These are phyloP conservation scores for Dactylellina sp. DNA, from an alignment of 2,329 filamentous ascomycete genomes.

Conservation along the genomic window DNA sequence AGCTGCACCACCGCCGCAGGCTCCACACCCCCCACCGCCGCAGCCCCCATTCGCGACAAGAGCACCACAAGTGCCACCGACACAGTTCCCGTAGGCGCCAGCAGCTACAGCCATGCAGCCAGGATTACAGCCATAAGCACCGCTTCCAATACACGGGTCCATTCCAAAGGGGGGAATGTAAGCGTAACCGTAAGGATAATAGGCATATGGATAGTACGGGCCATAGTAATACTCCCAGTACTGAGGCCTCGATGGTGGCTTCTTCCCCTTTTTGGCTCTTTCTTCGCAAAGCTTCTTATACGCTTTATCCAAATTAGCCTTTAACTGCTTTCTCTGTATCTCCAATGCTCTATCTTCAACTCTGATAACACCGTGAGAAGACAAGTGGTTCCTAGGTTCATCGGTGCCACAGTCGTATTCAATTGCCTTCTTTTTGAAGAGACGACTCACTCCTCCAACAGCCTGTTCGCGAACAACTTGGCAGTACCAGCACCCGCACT, in stretches of 20 bases:
- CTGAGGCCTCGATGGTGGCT: conserved; percentile 37
- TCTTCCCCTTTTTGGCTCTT: conserved; percentile 52
- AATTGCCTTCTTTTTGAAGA: conserved; percentile 37
- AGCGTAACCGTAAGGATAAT: conserved; percentile 49
- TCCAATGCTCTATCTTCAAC: conserved; percentile 34
- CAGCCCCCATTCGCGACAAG: conserved; percentile 36
- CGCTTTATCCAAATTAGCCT: conserved; percentile 29
- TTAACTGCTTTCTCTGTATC: conserved; percentile 32
- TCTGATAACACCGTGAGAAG: conserved; percentile 45
- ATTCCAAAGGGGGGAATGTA: conserved; percentile 55
- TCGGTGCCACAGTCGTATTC: conserved; percentile 43
- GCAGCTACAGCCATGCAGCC: conserved; percentile 30
- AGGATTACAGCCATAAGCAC: conserved; percentile 54
- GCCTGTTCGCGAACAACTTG: conserved; percentile 66
- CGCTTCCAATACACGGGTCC: conserved; percentile 51
- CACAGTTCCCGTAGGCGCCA: conserved; percentile 42
- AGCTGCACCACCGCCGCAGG: conserved; percentile 31
- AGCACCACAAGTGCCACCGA: conserved; percentile 43
- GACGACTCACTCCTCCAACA: conserved; percentile 14
- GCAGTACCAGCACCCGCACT: conserved; percentile 87
- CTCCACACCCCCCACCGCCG: conserved; percentile 38
- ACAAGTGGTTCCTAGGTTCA: conserved; percentile 41
- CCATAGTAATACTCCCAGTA: conserved; percentile 51
- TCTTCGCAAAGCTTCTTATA: conserved; percentile 48
- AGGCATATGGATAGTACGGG: conserved; percentile 47